These are phyloP conservation scores for Collybia nuda DNA, from an alignment of 768 basidiomycete species.

Conservation along the genomic window DNA sequence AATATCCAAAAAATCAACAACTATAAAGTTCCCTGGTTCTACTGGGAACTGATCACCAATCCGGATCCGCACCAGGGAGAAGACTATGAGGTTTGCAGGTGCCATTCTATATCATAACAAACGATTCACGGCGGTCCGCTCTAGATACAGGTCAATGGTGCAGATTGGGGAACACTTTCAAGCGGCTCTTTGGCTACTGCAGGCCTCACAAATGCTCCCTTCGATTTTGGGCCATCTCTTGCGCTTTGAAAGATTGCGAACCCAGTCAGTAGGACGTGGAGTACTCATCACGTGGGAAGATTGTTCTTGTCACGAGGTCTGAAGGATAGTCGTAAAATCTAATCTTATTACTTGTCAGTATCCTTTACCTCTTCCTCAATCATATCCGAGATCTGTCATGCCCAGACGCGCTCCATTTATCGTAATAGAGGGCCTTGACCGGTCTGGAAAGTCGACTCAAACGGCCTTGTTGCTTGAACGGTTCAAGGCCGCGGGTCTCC, in stretches of 20 bases:
- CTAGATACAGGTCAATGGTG: slow-evolving; percentile 20
- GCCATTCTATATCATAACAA: background rate
- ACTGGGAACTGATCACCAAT: slow-evolving; percentile 37
- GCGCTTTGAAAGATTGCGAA: background rate
- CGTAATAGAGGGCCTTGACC: slow-evolving; percentile 94
- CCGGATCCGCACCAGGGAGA: slow-evolving; percentile 30
- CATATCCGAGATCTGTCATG: slow-evolving; percentile 8
- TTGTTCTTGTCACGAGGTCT: background rate
- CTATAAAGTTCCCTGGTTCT: slow-evolving; percentile 36
- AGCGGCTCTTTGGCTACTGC: slow-evolving; percentile 8
- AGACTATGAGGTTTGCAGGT: slow-evolving; percentile 19
- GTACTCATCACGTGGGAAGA: background rate
- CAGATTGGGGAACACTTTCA: slow-evolving; percentile 19
- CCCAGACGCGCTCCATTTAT: slow-evolving; percentile 74
- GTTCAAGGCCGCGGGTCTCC: slow-evolving; percentile 43
- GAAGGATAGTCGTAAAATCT: background rate
- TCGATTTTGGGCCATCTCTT: slow-evolving; percentile 16
- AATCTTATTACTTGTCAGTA: background rate
- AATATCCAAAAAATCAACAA: slow-evolving; percentile 31
- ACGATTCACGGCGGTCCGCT: background rate
- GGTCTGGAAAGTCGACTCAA: slow-evolving; percentile 94
- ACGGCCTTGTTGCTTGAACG: slow-evolving; percentile 56
- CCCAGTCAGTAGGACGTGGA: background rate
- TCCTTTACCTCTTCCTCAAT: background rate
- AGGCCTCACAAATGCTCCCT: slow-evolving; percentile 16